Conservation (phyloP, 2,329 filamentous ascomycete genomes). For the Pseudocercospora fuligena region DNA sequence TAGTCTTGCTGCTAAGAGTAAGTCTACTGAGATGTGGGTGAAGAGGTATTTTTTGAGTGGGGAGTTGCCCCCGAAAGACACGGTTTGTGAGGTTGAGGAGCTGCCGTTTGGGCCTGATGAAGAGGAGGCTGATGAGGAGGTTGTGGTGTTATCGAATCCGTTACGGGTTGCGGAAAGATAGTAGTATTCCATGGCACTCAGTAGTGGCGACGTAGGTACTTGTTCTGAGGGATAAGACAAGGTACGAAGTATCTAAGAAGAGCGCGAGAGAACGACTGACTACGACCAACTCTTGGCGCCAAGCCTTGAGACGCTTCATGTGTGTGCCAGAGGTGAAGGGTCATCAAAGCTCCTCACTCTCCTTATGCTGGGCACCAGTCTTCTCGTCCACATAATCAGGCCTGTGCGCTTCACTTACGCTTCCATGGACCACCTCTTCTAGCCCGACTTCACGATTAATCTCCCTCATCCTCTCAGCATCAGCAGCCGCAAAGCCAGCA, state of each 20-base stretch:
- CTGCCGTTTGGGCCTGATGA: conserved; percentile 12
- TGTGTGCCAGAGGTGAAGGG: no score
- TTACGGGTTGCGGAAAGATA: background rate
- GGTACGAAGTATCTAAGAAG: no score
- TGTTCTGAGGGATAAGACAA: no score
- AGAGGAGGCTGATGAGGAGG: background rate
- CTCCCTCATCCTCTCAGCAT: conserved; percentile 72
- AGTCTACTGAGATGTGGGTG: background rate
- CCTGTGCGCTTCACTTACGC: conserved; percentile 22
- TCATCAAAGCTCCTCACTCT: conserved; percentile 14
- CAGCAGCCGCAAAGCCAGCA: conserved; percentile 68
- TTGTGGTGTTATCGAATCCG: background rate
- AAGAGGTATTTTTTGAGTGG: conserved; percentile 6
- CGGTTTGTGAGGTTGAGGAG: conserved; percentile 9
- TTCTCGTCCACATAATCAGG: conserved; percentile 27
- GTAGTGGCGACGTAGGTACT: no score
- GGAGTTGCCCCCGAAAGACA: background rate
- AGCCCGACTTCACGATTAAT: conserved; percentile 74
- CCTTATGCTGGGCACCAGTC: conserved; percentile 21
- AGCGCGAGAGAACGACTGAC: no score
- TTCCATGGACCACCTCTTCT: conserved; percentile 39
- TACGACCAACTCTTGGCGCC: no score
- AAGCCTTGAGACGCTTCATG: no score
- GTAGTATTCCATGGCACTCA: no score
- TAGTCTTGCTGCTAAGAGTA: background rate